These are phyloP conservation scores for Artomyces pyxidatus DNA, from an alignment of 768 basidiomycete genomes.

Conservation along the genomic window DNA sequence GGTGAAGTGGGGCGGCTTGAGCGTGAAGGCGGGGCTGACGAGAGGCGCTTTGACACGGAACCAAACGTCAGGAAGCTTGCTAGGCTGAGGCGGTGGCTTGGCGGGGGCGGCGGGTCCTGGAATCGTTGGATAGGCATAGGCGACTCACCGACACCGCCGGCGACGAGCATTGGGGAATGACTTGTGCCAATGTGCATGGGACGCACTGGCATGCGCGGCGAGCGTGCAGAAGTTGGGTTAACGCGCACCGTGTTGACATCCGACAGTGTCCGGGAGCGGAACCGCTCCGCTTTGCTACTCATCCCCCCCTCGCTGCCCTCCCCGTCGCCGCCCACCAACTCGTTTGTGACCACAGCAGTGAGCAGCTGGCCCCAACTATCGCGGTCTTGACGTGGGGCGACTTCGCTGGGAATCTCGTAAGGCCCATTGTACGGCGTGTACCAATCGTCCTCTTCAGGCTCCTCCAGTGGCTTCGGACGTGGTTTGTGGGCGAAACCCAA, in stretches of 20 bases:
- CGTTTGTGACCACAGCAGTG: conserved; percentile 20
- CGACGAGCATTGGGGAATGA: conserved; percentile 34
- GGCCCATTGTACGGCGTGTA: conserved; percentile 62
- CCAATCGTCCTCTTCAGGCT: conserved; percentile 38
- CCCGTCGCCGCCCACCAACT: neutral
- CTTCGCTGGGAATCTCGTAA: conserved; percentile 30
- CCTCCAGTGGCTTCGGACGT: conserved; percentile 16
- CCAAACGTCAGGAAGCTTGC: conserved; percentile 46
- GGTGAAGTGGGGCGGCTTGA: neutral
- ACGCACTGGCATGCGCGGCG: conserved; percentile 25
- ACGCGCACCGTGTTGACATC: neutral
- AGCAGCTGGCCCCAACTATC: conserved; percentile 27
- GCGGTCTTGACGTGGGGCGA: neutral
- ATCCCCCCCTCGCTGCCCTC: neutral
- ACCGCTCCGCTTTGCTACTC: neutral
- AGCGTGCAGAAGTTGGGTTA: conserved; percentile 5
- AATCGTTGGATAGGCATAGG: conserved; percentile 32
- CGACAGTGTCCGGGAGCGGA: neutral
- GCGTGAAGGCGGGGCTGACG: conserved; percentile 3
- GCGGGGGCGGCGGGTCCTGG: conserved; percentile 18
- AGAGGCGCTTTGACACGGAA: conserved; percentile 2
- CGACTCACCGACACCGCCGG: conserved; percentile 61
- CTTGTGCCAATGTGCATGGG: conserved; percentile 16
- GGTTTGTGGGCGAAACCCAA: conserved; percentile 17
- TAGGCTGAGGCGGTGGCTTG: conserved; percentile 40